phyloP scores from a whole-genome alignment of 2,329 filamentous ascomycete genomes.

The Pseudogymnoascus verrucosus region DNA sequence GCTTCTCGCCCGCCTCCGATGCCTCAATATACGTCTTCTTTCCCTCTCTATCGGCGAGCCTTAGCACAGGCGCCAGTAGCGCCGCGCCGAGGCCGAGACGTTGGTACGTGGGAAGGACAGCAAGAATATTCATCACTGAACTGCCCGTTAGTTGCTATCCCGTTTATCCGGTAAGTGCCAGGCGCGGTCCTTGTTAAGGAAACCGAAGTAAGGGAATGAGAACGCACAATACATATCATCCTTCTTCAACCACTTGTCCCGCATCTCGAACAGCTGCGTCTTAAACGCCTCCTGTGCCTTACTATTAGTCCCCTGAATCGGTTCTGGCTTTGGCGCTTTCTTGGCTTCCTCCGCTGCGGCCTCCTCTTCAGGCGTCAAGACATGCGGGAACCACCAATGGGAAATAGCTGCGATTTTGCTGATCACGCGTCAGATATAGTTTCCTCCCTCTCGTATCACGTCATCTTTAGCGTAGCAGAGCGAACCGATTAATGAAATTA shows the following conservation, averaged over 20 bases:
- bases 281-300: slow-evolving; percentile 26
- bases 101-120: slow-evolving; percentile 29
- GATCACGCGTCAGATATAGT: not conserved
- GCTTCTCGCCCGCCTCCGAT: slow-evolving; percentile 26
- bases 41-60: slow-evolving; percentile 28
- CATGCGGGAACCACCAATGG: slow-evolving; percentile 31
- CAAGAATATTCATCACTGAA: slow-evolving; percentile 29
- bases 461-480: too few relatives aligned
- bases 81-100: slow-evolving; percentile 30
- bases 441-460: too few relatives aligned
- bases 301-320: slow-evolving; percentile 26
- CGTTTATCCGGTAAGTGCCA: not conserved
- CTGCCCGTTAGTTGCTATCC: not conserved
- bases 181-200: too few relatives aligned
- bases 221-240: slow-evolving; percentile 25
- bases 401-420: slow-evolving; percentile 27
- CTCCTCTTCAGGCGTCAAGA: slow-evolving; percentile 16
- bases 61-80: slow-evolving; percentile 30
- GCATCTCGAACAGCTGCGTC: slow-evolving; percentile 18
- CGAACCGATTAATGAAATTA: too few relatives aligned
- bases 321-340: slow-evolving; percentile 12
- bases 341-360: not conserved
- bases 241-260: slow-evolving; percentile 26
- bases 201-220: not conserved
- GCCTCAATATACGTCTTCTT: slow-evolving; percentile 32